A percentile compares a stretch with the other conserved stretches of the same genome.
Conservation (phyloP, 768 basidiomycete genomes). For the Crucibulum laeve region DNA sequence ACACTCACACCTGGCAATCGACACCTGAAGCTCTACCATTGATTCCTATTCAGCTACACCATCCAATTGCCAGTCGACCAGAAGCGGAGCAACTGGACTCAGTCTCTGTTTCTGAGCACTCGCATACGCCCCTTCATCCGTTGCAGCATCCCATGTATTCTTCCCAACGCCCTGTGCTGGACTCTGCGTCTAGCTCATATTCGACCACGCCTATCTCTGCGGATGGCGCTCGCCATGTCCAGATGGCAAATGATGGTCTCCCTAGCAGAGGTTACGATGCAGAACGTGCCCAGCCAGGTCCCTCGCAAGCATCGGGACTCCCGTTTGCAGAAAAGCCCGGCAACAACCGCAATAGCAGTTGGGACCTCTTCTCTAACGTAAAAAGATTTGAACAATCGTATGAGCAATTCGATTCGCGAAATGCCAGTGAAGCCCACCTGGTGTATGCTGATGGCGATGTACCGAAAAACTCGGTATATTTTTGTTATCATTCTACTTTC, state of each 20-base stretch:
- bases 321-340: background rate
- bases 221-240: no score
- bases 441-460: constrained; percentile 59
- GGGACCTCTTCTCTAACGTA: constrained; percentile 47
- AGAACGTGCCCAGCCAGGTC: constrained; percentile 15
- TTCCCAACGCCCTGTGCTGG: constrained; percentile 6
- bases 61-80: background rate
- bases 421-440: constrained; percentile 47
- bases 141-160: constrained; percentile 9
- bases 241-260: constrained; percentile 4
- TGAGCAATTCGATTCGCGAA: constrained; percentile 52
- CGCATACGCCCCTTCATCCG: constrained; percentile 1
- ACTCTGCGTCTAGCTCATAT: constrained; percentile 8
- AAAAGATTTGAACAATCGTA: constrained; percentile 51
- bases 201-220: no score
- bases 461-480: constrained; percentile 48
- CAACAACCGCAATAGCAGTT: constrained; percentile 31
- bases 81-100: background rate
- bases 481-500: background rate
- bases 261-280: constrained; percentile 10
- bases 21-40: no score
- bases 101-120: background rate
- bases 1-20: no score
- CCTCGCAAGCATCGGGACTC: no score
- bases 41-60: no score